Evolutionary conservation across 208 protist genomes (phyloP), one percentile per base, ranked within the genome.

Genomic region (Wallacemonas collosoma): DNA sequence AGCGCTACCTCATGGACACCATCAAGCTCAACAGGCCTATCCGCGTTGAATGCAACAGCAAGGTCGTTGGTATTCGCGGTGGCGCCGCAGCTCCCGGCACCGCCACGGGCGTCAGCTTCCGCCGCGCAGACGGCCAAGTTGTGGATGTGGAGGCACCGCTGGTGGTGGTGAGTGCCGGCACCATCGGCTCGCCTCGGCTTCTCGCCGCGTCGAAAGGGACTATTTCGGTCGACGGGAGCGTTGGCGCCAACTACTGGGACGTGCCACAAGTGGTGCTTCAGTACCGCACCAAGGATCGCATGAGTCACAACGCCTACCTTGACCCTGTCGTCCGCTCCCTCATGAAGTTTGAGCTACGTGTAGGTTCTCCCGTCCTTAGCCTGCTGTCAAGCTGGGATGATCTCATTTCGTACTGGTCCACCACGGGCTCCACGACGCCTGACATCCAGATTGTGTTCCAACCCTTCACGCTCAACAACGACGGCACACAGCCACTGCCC

Each of bases 401-500:
- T 63, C 79, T 95, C 40, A 55, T 90, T 40, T 73, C 81, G 55
- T 93, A 88, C 75, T 91, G 83, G 81, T 86, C 87, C 43, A 86
- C 75, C 36, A 89, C 77, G 14, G 51, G 54, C 6, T 58, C 72
- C 53, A 75, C 60, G 55, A 72, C 36, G n/a, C 48, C 90, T 9
- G 82, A 93, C 54, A 84, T 92, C 6, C 81, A 88, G 54, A 82
- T 95, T 55, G 72, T 85, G 61, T 91, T 95, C 55, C 90, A 95
- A 74, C 90, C 90, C 26, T 95, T 95, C 65, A 95, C 90, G 8
- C 74, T 93, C 44, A 83, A 87, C 77, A 92, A 88, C 73, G 86
- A 90, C 58, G 90, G 87, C 54, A 81, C 72, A 14, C 73, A 68
- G 58, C 86, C 88, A 44, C 56, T 86, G 48, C 62, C 73, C 2